These are phyloP conservation scores for Mucor saturninus DNA, from an alignment of 371 early-diverging fungal species.

Conservation along the genomic window DNA sequence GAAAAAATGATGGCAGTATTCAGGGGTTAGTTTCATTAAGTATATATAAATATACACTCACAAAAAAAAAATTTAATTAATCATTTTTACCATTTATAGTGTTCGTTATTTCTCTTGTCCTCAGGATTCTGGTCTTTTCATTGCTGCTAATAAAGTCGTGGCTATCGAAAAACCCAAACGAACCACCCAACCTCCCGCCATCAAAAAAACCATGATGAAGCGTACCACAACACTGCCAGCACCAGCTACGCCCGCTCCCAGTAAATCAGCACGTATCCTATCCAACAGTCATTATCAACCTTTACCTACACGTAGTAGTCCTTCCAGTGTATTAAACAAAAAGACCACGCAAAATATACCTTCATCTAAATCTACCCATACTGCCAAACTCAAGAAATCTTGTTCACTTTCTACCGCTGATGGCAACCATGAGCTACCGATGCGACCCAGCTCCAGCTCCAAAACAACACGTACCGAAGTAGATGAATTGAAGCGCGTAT, in stretches of 20 bases:
- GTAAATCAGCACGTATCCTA: slow-evolving; percentile 21
- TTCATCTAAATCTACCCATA: neutral
- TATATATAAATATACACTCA: neutral
- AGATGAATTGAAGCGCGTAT: slow-evolving; percentile 22
- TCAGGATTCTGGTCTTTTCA: slow-evolving; percentile 72
- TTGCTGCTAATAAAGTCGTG: slow-evolving; percentile 59
- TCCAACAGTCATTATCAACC: neutral
- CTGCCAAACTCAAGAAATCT: slow-evolving; percentile 11
- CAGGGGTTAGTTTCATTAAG: slow-evolving; percentile 56
- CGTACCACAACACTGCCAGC: neutral
- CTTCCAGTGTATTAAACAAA: slow-evolving; percentile 3
- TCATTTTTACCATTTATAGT: slow-evolving; percentile 32
- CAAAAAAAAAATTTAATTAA: neutral
- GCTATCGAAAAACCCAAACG: slow-evolving; percentile 7
- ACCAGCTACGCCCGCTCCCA: neutral
- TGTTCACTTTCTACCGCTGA: slow-evolving; percentile 4
- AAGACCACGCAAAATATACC: neutral
- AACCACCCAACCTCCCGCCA: neutral
- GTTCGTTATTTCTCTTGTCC: slow-evolving; percentile 64
- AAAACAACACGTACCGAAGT: slow-evolving; percentile 9
- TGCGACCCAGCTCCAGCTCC: slow-evolving; percentile 7
- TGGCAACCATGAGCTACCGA: neutral
- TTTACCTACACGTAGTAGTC: slow-evolving; percentile 15
- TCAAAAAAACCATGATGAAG: slow-evolving; percentile 8
- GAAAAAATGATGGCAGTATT: slow-evolving; percentile 84